Evolutionary conservation across 192 early-diverging fungal species (phyloP).

Genomic region (Entomortierella lignicola): DNA sequence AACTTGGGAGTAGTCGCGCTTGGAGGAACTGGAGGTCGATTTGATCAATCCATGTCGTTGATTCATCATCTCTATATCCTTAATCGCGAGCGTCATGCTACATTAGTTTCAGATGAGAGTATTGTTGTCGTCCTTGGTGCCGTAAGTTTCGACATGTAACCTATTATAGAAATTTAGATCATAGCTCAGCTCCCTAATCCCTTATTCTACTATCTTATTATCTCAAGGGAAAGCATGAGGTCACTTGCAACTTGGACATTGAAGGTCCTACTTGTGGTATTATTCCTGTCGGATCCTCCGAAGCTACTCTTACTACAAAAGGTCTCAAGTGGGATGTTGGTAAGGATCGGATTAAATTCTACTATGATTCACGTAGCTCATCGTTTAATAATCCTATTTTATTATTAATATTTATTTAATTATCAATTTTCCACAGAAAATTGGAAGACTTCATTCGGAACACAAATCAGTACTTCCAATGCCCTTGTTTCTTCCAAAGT

Average conservation of each 20-base stretch:
- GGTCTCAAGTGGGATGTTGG: conserved; percentile 91
- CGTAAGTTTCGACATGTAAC: conserved; percentile 56
- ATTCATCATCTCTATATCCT: conserved; percentile 78
- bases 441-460: conserved; percentile 72
- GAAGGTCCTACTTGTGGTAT: conserved; percentile 93
- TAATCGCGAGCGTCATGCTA: conserved; percentile 69
- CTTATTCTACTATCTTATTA: neutral
- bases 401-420: neutral
- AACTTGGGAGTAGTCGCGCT: conserved; percentile 72
- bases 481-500: conserved; percentile 68
- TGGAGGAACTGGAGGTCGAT: conserved; percentile 86
- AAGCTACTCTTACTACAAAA: conserved; percentile 70
- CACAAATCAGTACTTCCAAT: conserved; percentile 89
- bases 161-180: neutral
- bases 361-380: neutral
- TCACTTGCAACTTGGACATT: conserved; percentile 67
- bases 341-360: conserved; percentile 36
- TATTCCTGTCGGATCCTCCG: conserved; percentile 79
- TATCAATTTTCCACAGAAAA: conserved; percentile 17
- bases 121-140: conserved; percentile 75
- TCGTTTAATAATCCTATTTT: neutral
- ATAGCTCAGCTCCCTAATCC: too few relatives aligned
- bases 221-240: conserved; percentile 71
- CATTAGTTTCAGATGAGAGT: conserved; percentile 79
- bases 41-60: conserved; percentile 89